Conservation (phyloP, 345 rosid species). For the Hibiscus syriacus region DNA sequence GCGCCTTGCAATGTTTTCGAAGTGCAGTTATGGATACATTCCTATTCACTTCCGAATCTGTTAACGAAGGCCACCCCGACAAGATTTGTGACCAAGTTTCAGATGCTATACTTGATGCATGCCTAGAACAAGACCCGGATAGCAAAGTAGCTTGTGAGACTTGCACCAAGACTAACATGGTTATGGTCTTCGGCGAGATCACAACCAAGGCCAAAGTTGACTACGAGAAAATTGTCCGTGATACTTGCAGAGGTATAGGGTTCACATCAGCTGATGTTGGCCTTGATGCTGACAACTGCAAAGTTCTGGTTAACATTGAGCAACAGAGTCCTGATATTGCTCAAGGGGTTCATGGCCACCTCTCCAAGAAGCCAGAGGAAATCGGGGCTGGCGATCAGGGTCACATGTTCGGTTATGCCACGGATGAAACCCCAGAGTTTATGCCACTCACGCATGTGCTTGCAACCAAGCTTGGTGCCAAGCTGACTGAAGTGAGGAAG, state of each 20-base stretch:
- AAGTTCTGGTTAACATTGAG: conserved; percentile 71
- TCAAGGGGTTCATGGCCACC: conserved; percentile 78
- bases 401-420: conserved; percentile 77
- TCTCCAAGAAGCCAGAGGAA: conserved; percentile 73
- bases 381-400: conserved; percentile 87
- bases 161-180: conserved; percentile 80
- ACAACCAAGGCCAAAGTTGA: conserved; percentile 63
- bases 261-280: conserved; percentile 67
- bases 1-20: conserved; percentile 1
- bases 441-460: conserved; percentile 79
- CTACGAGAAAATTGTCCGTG: conserved; percentile 68
- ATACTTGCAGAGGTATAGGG: conserved; percentile 71
- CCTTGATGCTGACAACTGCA: conserved; percentile 67
- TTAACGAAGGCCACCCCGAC: conserved; percentile 81
- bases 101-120: conserved; percentile 78
- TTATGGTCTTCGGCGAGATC: conserved; percentile 81
- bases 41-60: conserved; percentile 76
- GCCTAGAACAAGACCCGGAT: conserved; percentile 74
- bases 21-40: conserved; percentile 57
- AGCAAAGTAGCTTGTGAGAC: conserved; percentile 87
- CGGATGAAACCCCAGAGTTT: conserved; percentile 67
- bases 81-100: conserved; percentile 82
- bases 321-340: conserved; percentile 81
- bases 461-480: conserved; percentile 77
- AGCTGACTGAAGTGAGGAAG: conserved; percentile 76